Conservation (phyloP, 306 rosid genomes). For the Heteromeles arbutifolia region DNA sequence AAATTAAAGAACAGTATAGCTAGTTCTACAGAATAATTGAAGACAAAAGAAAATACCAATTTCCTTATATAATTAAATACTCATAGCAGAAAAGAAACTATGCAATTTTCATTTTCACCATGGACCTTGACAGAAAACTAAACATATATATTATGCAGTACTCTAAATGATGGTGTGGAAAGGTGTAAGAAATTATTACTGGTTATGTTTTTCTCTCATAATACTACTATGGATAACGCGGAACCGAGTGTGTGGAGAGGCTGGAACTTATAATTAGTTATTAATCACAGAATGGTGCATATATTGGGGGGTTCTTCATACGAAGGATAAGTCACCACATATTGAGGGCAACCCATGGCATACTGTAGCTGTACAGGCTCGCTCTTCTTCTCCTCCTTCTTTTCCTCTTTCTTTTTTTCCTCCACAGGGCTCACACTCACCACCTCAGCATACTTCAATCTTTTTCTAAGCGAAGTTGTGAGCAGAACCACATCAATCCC, state of each 20-base stretch:
- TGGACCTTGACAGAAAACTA: neutral
- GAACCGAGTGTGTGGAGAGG: neutral
- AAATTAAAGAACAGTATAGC: too few species aligned
- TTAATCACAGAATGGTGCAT: constrained; percentile 19
- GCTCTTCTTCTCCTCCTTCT: neutral
- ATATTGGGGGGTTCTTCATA: neutral
- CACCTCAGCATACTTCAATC: constrained; percentile 27
- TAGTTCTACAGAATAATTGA: too few species aligned
- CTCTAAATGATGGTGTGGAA: neutral
- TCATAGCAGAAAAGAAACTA: neutral
- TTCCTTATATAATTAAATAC: too few species aligned
- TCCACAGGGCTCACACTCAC: constrained; percentile 24
- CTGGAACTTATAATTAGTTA: neutral
- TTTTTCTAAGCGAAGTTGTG: constrained; percentile 31
- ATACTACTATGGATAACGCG: neutral
- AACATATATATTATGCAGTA: neutral
- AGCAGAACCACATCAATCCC: constrained; percentile 34
- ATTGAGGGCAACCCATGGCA: neutral
- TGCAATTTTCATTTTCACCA: too few species aligned
- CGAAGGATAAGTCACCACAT: neutral
- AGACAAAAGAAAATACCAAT: too few species aligned
- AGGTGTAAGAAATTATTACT: neutral
- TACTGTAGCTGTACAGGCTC: neutral
- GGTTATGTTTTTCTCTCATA: neutral
- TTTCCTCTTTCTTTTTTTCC: neutral